A percentile compares a stretch with the other conserved stretches of the same genome.
Conservation (phyloP, 2,329 filamentous ascomycete species). For the Paracoccidioides lutzii region DNA sequence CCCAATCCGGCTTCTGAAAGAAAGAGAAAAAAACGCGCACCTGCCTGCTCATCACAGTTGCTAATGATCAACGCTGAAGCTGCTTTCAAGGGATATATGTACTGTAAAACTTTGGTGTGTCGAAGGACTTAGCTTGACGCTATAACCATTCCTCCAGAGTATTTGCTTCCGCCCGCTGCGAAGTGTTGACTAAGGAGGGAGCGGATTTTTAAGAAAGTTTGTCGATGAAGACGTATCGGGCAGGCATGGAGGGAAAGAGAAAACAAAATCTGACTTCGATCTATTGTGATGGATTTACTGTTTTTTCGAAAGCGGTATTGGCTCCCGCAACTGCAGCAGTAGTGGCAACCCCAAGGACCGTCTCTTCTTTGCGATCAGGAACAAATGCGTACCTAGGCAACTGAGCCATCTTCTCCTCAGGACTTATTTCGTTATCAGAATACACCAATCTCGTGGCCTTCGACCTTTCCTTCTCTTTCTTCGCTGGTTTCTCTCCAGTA, state of each 20-base stretch:
- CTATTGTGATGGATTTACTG: slow-evolving; percentile 23
- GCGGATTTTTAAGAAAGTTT: neutral
- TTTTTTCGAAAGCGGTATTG: slow-evolving; percentile 23
- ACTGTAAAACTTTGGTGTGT: slow-evolving; percentile 8
- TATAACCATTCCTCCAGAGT: slow-evolving; percentile 5
- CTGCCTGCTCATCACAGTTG: slow-evolving; percentile 8
- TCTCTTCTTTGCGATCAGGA: slow-evolving; percentile 32
- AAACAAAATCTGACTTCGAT: neutral
- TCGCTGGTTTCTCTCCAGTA: slow-evolving; percentile 42
- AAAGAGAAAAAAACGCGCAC: slow-evolving; percentile 3
- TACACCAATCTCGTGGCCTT: slow-evolving; percentile 63
- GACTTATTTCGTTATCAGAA: slow-evolving; percentile 63
- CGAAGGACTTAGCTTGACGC: slow-evolving; percentile 13
- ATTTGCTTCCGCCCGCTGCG: neutral
- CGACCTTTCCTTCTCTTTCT: slow-evolving; percentile 52
- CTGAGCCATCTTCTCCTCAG: slow-evolving; percentile 78
- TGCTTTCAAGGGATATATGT: slow-evolving; percentile 2
- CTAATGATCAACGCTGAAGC: slow-evolving; percentile 11
- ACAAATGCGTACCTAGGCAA: slow-evolving; percentile 62
- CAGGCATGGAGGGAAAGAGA: neutral
- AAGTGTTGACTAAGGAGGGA: neutral
- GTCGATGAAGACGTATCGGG: neutral
- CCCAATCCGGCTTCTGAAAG: neutral
- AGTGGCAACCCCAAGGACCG: slow-evolving; percentile 23
- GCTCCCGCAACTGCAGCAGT: slow-evolving; percentile 22